These are phyloP conservation scores for Fraxinus floribunda DNA, from an alignment of 305 asterid genomes.

Conservation along the genomic window DNA sequence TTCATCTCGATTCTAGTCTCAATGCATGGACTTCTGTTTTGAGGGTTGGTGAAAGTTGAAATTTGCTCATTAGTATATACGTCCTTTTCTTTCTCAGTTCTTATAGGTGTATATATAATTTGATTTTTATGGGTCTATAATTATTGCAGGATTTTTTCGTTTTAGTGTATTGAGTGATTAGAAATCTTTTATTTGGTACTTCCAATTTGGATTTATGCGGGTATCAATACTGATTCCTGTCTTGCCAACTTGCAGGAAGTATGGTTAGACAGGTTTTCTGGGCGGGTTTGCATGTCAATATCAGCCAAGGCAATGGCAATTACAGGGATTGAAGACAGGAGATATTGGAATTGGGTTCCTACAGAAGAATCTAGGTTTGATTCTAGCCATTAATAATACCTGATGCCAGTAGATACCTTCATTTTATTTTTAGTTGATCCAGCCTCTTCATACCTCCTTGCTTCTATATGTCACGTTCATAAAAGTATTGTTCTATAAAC, in stretches of 20 bases:
- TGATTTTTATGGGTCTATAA: constrained; percentile 3
- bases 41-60: constrained; percentile 3
- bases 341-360: constrained; percentile 94
- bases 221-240: neutral
- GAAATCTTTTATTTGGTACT: neutral
- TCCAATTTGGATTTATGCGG: neutral
- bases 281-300: constrained; percentile 82
- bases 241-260: constrained; percentile 50
- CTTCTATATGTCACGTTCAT: constrained; percentile 13
- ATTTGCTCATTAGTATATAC: neutral
- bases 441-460: neutral
- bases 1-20: constrained; percentile 11
- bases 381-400: constrained; percentile 13
- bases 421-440: neutral
- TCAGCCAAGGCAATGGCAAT: constrained; percentile 84
- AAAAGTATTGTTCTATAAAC: neutral
- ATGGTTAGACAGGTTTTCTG: constrained; percentile 82
- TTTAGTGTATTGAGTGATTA: neutral
- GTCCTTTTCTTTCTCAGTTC: constrained; percentile 7
- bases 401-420: neutral
- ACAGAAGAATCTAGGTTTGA: constrained; percentile 88
- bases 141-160: neutral
- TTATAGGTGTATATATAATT: neutral
- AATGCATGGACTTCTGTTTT: neutral
- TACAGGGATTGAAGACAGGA: constrained; percentile 88